phyloP scores from a whole-genome alignment of 495 filamentous ascomycete species.

The Penicillium fimorum region DNA sequence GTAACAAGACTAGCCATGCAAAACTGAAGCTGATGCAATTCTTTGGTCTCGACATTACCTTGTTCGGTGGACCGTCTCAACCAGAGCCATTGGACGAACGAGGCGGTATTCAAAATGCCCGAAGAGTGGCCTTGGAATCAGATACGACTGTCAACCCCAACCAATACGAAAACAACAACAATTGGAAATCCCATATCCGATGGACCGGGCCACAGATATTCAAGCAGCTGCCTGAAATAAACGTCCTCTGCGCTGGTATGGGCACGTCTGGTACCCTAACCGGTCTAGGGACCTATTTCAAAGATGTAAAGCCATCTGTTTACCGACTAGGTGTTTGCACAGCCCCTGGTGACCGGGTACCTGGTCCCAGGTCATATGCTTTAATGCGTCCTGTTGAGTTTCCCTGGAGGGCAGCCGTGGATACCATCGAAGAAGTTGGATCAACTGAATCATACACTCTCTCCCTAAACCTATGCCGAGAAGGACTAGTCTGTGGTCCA shows the following conservation, averaged over 20 bases:
- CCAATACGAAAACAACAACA: slow-evolving; percentile 60
- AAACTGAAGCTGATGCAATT: slow-evolving; percentile 57
- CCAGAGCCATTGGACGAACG: slow-evolving; percentile 54
- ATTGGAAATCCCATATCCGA: slow-evolving; percentile 57
- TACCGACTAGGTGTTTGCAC: slow-evolving; percentile 54
- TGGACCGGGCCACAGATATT: slow-evolving; percentile 62
- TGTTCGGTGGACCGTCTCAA: slow-evolving; percentile 59
- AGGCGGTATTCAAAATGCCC: slow-evolving; percentile 51
- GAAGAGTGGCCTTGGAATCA: slow-evolving; percentile 37
- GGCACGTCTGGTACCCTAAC: slow-evolving; percentile 57
- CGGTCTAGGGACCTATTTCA: slow-evolving; percentile 54
- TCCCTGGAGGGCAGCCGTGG: slow-evolving; percentile 55
- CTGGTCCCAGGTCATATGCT: slow-evolving; percentile 55
- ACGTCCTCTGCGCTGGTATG: slow-evolving; percentile 57
- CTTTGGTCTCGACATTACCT: slow-evolving; percentile 55
- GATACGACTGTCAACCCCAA: slow-evolving; percentile 51
- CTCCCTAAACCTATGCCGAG: slow-evolving; percentile 54
- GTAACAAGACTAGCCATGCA: slow-evolving; percentile 57
- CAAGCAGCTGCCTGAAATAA: slow-evolving; percentile 57
- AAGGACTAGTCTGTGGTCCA: slow-evolving; percentile 59
- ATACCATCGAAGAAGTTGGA: slow-evolving; percentile 53
- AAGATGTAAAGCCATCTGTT: slow-evolving; percentile 51
- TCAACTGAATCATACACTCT: slow-evolving; percentile 53
- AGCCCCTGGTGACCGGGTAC: slow-evolving; percentile 53
- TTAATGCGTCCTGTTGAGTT: slow-evolving; percentile 54